Evolutionary conservation across 176 grass and related monocot species (phyloP).

Genomic region (Stipa capillata): DNA sequence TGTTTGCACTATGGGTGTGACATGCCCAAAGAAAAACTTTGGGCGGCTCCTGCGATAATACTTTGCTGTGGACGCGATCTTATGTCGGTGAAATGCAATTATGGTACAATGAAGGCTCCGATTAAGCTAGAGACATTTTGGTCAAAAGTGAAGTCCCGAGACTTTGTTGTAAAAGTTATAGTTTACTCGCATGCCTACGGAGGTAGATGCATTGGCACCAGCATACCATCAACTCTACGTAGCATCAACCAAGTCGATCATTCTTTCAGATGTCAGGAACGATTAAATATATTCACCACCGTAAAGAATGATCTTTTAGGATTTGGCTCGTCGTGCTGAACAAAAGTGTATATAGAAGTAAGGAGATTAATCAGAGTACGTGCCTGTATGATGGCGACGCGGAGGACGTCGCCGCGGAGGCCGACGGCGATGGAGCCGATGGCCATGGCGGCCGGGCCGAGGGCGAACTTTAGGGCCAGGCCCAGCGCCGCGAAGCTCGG

Average conservation of each 20-base stretch:
- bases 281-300: too few relatives aligned
- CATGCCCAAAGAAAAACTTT: not conserved
- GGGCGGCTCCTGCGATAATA: not conserved
- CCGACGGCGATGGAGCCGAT: slow-evolving; percentile 67
- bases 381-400: slow-evolving; percentile 84
- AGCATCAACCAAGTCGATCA: not conserved
- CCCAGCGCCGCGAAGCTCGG: slow-evolving; percentile 46
- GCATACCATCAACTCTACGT: not conserved
- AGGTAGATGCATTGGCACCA: slow-evolving; percentile 14
- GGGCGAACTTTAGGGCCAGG: slow-evolving; percentile 57
- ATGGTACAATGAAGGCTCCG: not conserved
- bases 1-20: not conserved
- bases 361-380: not conserved
- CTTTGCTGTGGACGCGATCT: not conserved
- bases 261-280: not conserved
- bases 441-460: slow-evolving; percentile 63
- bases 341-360: not conserved
- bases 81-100: slow-evolving; percentile 26
- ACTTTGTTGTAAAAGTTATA: slow-evolving; percentile 7
- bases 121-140: not conserved
- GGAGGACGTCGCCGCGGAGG: slow-evolving; percentile 72
- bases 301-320: too few relatives aligned
- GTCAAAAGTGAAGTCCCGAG: not conserved
- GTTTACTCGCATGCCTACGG: not conserved
- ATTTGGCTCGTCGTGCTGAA: not conserved